phyloP scores from a whole-genome alignment of 2,329 filamentous ascomycete genomes.

The Cryphonectria carpinicola region DNA sequence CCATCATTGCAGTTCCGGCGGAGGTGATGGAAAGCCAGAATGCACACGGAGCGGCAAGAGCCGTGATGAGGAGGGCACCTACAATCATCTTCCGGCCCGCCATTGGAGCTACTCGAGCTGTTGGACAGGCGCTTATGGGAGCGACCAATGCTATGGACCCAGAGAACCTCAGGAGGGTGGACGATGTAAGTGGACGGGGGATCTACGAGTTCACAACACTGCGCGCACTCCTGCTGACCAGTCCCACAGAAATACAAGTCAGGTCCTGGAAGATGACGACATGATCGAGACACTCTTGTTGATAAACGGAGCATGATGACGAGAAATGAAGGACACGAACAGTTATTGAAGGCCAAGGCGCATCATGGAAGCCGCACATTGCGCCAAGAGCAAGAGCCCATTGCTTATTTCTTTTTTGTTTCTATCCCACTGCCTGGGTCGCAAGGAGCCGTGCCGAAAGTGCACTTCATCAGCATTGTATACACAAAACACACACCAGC shows the following conservation, averaged over 20 bases:
- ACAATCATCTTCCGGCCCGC: constrained; percentile 90
- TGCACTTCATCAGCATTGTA: not conserved
- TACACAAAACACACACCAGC: not conserved
- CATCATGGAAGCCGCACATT: not conserved
- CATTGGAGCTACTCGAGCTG: constrained; percentile 85
- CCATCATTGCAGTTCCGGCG: constrained; percentile 90
- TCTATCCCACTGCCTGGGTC: not conserved
- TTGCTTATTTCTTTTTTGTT: not conserved
- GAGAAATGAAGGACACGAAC: constrained; percentile 6
- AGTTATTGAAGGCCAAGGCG: constrained; percentile 3
- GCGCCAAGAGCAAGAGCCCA: not conserved
- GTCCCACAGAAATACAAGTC: constrained; percentile 29
- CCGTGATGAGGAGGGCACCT: constrained; percentile 80
- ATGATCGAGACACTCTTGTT: not conserved
- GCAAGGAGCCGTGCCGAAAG: not conserved
- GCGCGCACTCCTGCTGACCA: constrained; percentile 16
- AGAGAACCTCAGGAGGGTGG: constrained; percentile 75
- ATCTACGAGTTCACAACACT: not conserved
- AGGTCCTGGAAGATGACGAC: constrained; percentile 22
- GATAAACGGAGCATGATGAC: not conserved
- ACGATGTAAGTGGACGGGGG: constrained; percentile 75
- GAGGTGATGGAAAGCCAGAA: constrained; percentile 87
- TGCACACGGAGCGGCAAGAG: constrained; percentile 78
- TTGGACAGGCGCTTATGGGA: constrained; percentile 87
- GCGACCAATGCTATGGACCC: constrained; percentile 91